Conservation (phyloP, 805 yeast genomes). For the Spathaspora arborariae region DNA sequence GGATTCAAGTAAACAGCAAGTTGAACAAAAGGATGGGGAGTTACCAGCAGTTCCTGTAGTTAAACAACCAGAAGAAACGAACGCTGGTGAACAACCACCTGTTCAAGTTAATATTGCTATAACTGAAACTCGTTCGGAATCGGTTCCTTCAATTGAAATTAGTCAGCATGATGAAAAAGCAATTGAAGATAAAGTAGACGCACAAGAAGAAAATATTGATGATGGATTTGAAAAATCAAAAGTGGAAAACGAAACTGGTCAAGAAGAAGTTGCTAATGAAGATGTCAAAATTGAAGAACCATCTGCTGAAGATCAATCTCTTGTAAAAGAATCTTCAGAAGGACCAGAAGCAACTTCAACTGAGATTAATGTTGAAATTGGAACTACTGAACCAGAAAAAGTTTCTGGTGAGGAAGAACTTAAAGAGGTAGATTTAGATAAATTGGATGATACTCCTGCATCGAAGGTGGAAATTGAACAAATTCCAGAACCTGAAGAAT, state of each 20-base stretch:
- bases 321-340: not conserved
- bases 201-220: not conserved
- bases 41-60: not conserved
- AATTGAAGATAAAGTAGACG: not conserved
- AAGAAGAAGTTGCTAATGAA: not conserved
- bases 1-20: slow-evolving; percentile 1
- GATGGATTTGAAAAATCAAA: slow-evolving; percentile 2
- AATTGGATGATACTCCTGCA: not conserved
- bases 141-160: not conserved
- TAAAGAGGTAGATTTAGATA: not conserved
- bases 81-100: slow-evolving; percentile 4
- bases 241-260: not conserved
- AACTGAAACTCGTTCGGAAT: not conserved
- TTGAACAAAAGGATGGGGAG: not conserved
- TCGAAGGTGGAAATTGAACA: not conserved
- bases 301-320: not conserved
- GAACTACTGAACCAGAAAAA: slow-evolving; percentile 2
- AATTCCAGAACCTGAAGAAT: not conserved
- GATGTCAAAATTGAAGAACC: slow-evolving; percentile 4
- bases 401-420: not conserved
- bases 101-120: not conserved
- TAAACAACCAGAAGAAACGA: not conserved
- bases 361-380: slow-evolving; percentile 2
- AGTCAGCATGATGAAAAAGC: not conserved
- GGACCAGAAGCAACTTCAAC: not conserved